Percentiles rank a stretch among this genome's conserved stretches.
These are phyloP conservation scores for Cladosporium sp. DNA, from an alignment of 2,329 filamentous ascomycete genomes.

Conservation along the genomic window DNA sequence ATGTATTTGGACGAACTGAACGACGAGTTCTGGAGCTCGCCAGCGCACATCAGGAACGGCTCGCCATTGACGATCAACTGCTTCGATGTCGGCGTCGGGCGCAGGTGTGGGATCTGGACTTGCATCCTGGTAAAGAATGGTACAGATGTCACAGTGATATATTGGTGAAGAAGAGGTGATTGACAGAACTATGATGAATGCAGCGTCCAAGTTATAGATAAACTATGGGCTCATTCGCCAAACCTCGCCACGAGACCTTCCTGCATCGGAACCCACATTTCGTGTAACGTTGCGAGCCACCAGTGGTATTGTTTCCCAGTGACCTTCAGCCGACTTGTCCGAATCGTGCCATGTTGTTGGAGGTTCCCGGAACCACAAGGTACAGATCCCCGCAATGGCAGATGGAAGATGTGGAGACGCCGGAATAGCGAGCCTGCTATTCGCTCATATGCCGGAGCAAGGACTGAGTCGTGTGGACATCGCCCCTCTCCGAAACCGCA, in stretches of 20 bases:
- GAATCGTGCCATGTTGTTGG: not conserved
- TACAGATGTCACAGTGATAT: not conserved
- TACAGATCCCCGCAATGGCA: not conserved
- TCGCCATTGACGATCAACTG: conserved; percentile 44
- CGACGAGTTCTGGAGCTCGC: conserved; percentile 47
- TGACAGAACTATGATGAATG: not conserved
- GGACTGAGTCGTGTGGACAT: not conserved
- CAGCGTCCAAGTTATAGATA: not conserved
- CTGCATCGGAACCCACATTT: not conserved
- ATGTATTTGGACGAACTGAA: conserved; percentile 44
- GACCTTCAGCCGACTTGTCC: not conserved
- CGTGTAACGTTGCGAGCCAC: not conserved
- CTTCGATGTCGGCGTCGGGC: conserved; percentile 16
- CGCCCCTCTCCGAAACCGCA: not conserved
- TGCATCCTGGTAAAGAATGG: not conserved
- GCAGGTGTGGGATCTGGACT: conserved; percentile 16
- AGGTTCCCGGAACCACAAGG: not conserved
- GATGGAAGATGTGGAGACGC: not conserved
- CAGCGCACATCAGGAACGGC: conserved; percentile 44
- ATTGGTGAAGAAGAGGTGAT: not conserved
- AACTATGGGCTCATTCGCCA: not conserved
- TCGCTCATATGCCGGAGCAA: not conserved
- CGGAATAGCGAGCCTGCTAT: not conserved
- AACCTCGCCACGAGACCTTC: not conserved
- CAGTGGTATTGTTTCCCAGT: not conserved